Conservation (phyloP, 2,329 filamentous ascomycete species). For the Sporothrix globosa region DNA sequence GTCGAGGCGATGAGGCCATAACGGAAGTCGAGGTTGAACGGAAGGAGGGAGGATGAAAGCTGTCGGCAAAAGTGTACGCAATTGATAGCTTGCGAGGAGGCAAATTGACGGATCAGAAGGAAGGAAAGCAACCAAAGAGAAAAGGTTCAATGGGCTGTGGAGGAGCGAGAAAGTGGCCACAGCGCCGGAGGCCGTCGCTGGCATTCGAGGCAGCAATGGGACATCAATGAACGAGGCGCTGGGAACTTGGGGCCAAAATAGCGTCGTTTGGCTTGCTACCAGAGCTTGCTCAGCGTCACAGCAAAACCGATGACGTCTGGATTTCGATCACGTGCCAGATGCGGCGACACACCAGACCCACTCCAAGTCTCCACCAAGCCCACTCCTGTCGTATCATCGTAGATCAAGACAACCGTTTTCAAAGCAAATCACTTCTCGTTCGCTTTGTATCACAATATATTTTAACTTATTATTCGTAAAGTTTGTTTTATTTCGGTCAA, state of each 20-base stretch:
- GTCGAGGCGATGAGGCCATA: constrained; percentile 27
- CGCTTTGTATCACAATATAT: background rate
- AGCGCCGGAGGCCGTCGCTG: constrained; percentile 15
- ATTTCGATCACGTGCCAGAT: background rate
- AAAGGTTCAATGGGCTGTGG: background rate
- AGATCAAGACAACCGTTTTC: background rate
- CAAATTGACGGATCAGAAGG: too few species aligned
- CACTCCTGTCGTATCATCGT: too few species aligned
- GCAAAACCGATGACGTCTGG: constrained; percentile 16
- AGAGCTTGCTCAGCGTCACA: constrained; percentile 9
- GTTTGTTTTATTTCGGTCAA: constrained; percentile 1
- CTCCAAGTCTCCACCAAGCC: background rate
- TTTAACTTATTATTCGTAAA: background rate
- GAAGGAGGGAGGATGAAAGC: background rate
- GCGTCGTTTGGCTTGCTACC: constrained; percentile 5
- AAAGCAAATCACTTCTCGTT: background rate
- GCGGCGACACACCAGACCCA: background rate
- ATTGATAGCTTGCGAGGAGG: background rate
- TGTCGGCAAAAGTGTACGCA: background rate
- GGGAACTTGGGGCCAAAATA: constrained; percentile 12
- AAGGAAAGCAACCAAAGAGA: background rate
- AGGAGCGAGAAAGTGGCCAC: background rate
- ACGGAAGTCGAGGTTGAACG: background rate
- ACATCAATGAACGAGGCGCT: constrained; percentile 15
- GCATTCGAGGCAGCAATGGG: constrained; percentile 24